Evolutionary conservation across 208 protist genomes (phyloP), one percentile per base, ranked within the genome.

Genomic region (Trypanosoma vivax): DNA sequence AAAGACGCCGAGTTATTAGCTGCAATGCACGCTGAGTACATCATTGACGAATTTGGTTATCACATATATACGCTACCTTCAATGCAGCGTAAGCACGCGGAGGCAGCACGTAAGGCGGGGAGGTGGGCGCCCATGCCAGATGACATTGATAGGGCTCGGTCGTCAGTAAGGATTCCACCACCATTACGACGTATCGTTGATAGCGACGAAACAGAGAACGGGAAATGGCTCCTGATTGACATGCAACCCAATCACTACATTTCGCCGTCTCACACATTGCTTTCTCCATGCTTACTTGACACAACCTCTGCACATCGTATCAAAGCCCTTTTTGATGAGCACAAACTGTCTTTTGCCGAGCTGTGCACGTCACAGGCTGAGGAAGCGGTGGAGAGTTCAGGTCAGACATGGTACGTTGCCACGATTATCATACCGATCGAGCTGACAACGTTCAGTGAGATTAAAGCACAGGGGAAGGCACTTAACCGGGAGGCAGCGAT

Each of bases 31-130:
- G 87, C 83, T 1, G 80, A 90, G 45, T 75, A 78, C 45, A 83
- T 91, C 29, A 88, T 89, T 48, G 87, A 94, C 60, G 70, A 65
- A 29, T 78, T 92, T 35, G 83, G 88, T 25, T 88, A 89, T 50
- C 82, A 87, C 50, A 77, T 95, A 30, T 95, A 90, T 67, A 85
- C 68, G 14, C 70, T 95, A 23, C 75, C 84, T 10, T 90, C 82
- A 9, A 87, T 79, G 77, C 88, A 95, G 57, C 78, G 78, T 13
- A 86, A 82, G 45, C 88, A 95, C 60, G 81, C 88, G 13, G 57
- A 59, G 59, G 74, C 76, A 4, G 88, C 88, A 0, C 73, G 73
- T 14, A 76, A 76, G 34, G 71, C 65, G 3, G 88, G 88, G 0
- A 81, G 88, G 28, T 79, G 62, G 50, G 83, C 88, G 6, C 79